These are phyloP conservation scores for Venturia aucupariae DNA, from an alignment of 2,329 filamentous ascomycete genomes.

Conservation along the genomic window DNA sequence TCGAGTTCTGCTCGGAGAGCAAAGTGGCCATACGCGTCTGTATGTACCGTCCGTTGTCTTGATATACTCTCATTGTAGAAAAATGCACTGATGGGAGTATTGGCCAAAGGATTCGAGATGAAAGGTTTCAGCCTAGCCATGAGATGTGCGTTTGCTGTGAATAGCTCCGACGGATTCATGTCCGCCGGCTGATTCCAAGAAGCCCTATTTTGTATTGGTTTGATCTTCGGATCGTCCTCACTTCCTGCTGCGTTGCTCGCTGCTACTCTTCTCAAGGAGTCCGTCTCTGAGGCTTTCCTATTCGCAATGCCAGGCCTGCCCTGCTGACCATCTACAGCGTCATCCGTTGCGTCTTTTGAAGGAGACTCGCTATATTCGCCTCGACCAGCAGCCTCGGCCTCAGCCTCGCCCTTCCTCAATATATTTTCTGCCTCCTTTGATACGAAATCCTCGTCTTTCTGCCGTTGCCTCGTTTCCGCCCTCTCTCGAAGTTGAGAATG, in stretches of 20 bases:
- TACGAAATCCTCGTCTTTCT: conserved; percentile 56
- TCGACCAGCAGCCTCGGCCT: conserved; percentile 59
- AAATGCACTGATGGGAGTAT: conserved; percentile 78
- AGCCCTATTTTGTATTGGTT: conserved; percentile 34
- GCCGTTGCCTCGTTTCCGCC: conserved; percentile 40
- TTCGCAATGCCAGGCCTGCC: conserved; percentile 23
- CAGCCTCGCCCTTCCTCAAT: conserved; percentile 58
- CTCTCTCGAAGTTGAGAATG: conserved; percentile 27
- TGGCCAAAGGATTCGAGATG: conserved; percentile 70
- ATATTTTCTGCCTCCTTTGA: conserved; percentile 69
- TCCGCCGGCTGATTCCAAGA: conserved; percentile 46
- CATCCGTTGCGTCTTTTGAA: neutral
- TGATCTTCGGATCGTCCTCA: conserved; percentile 18
- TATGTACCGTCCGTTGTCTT: conserved; percentile 73
- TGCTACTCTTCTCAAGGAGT: conserved; percentile 3
- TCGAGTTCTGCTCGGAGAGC: conserved; percentile 68
- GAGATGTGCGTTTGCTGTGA: conserved; percentile 73
- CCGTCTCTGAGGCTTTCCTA: neutral
- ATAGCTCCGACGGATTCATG: conserved; percentile 67
- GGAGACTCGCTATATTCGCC: conserved; percentile 67
- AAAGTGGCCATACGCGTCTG: conserved; percentile 87
- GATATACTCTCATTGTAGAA: conserved; percentile 85
- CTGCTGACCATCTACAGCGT: conserved; percentile 29
- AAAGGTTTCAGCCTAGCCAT: conserved; percentile 85
- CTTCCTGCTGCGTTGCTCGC: conserved; percentile 6